These are phyloP conservation scores for Sonneratia caseolaris DNA, from an alignment of 345 rosid species.

Conservation along the genomic window DNA sequence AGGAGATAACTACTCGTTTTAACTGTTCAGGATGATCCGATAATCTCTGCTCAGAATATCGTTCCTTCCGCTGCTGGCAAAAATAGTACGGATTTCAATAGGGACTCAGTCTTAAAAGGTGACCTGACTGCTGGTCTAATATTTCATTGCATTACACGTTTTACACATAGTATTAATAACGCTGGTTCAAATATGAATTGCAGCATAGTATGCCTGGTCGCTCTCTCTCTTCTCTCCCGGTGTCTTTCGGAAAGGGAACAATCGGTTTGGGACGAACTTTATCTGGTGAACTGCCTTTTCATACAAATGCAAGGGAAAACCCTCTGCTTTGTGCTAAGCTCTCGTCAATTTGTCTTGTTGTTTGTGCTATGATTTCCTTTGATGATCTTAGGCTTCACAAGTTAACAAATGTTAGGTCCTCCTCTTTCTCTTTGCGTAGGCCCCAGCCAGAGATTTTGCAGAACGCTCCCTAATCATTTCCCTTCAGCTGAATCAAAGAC, in stretches of 20 bases:
- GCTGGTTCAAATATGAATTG: background rate
- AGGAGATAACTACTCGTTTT: background rate
- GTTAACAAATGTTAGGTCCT: conserved; percentile 13
- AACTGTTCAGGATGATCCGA: background rate
- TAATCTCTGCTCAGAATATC: background rate
- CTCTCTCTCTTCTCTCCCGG: background rate
- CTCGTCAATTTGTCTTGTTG: conserved; percentile 37
- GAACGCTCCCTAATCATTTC: conserved; percentile 26
- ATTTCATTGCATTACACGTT: background rate
- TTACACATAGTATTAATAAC: background rate
- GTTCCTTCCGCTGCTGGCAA: background rate
- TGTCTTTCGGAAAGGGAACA: conserved; percentile 15
- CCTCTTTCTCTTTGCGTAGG: conserved; percentile 19
- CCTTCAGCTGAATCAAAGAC: conserved; percentile 18
- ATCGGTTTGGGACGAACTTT: conserved; percentile 23
- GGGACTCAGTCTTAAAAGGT: background rate
- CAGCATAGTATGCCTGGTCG: background rate
- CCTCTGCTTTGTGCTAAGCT: conserved; percentile 8
- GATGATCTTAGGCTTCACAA: conserved; percentile 11
- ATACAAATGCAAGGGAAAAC: conserved; percentile 31
- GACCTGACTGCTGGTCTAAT: background rate
- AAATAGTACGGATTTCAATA: background rate
- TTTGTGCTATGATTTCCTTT: conserved; percentile 28
- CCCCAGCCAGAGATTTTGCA: conserved; percentile 18
- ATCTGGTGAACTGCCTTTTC: conserved; percentile 27